These are phyloP conservation scores for Nemania serpens DNA, from an alignment of 2,329 filamentous ascomycete genomes.

Conservation along the genomic window DNA sequence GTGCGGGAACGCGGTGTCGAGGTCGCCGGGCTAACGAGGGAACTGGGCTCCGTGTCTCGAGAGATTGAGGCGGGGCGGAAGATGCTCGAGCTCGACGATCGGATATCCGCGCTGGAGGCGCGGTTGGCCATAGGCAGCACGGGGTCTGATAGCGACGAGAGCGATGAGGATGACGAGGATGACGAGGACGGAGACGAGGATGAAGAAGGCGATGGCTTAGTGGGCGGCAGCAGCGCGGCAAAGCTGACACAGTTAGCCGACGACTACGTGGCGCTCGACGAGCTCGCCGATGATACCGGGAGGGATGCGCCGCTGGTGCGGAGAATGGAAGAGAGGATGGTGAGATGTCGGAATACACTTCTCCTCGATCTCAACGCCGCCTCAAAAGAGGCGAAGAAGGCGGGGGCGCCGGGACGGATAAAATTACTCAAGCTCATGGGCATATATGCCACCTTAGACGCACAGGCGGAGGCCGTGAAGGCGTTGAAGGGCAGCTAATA, in stretches of 20 bases:
- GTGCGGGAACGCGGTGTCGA: conserved; percentile 69
- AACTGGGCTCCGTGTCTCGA: conserved; percentile 67
- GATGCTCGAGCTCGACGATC: conserved; percentile 70
- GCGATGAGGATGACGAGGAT: conserved; percentile 48
- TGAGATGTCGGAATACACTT: conserved; percentile 60
- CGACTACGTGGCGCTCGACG: conserved; percentile 50
- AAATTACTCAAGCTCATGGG: conserved; percentile 57
- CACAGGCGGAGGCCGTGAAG: conserved; percentile 58
- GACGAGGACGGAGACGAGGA: conserved; percentile 35
- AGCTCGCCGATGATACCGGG: conserved; percentile 51
- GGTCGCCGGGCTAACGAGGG: conserved; percentile 63
- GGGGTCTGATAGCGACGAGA: conserved; percentile 39
- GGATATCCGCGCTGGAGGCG: conserved; percentile 66
- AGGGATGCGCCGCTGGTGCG: conserved; percentile 54
- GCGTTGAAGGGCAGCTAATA: conserved; percentile 48
- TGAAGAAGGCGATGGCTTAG: conserved; percentile 38
- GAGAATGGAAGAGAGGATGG: conserved; percentile 57
- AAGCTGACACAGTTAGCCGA: conserved; percentile 53
- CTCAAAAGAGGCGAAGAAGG: conserved; percentile 48
- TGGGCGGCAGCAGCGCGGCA: conserved; percentile 52
- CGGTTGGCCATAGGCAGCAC: conserved; percentile 59
- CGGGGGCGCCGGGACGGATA: conserved; percentile 48
- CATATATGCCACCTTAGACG: conserved; percentile 58
- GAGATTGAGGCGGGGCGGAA: conserved; percentile 65
- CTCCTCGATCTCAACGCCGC: conserved; percentile 60